phyloP scores from a whole-genome alignment of 2,329 filamentous ascomycete genomes.

The Stemphylium vesicarium region DNA sequence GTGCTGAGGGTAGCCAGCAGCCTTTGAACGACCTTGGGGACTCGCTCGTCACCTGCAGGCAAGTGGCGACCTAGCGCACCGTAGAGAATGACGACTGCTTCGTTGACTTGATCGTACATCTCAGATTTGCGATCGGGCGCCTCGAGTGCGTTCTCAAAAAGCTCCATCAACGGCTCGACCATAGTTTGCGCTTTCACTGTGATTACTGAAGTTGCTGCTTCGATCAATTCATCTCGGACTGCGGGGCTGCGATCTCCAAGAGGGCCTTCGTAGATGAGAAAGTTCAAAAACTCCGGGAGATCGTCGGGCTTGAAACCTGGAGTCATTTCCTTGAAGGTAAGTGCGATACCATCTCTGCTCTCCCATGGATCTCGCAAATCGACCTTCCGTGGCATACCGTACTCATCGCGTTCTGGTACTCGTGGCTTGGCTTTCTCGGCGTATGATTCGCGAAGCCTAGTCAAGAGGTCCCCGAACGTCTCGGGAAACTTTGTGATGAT shows the following conservation, averaged over 20 bases:
- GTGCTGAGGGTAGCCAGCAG: slow-evolving; percentile 88
- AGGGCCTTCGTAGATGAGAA: slow-evolving; percentile 84
- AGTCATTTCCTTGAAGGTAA: slow-evolving; percentile 84
- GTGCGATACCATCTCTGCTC: slow-evolving; percentile 83
- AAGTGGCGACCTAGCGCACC: slow-evolving; percentile 91
- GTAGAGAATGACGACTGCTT: slow-evolving; percentile 97
- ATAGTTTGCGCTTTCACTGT: slow-evolving; percentile 79
- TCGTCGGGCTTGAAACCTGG: slow-evolving; percentile 70
- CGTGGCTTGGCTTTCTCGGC: slow-evolving; percentile 80
- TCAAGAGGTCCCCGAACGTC: slow-evolving; percentile 67
- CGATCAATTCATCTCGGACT: slow-evolving; percentile 89
- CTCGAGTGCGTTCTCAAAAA: slow-evolving; percentile 88
- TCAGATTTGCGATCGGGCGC: slow-evolving; percentile 81
- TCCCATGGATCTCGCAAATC: slow-evolving; percentile 92
- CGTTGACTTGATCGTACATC: slow-evolving; percentile 87
- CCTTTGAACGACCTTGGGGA: slow-evolving; percentile 86
- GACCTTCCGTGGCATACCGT: slow-evolving; percentile 90
- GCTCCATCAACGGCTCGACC: slow-evolving; percentile 88
- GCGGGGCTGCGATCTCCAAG: slow-evolving; percentile 79
- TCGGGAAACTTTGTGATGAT: slow-evolving; percentile 67
- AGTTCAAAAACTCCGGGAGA: slow-evolving; percentile 79
- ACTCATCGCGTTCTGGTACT: slow-evolving; percentile 84
- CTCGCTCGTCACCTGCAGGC: slow-evolving; percentile 80
- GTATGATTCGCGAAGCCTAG: slow-evolving; percentile 73
- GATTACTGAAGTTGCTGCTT: slow-evolving; percentile 83